phyloP scores from a whole-genome alignment of 1,284 basidiomycete genomes.

The Irpex sp. region DNA sequence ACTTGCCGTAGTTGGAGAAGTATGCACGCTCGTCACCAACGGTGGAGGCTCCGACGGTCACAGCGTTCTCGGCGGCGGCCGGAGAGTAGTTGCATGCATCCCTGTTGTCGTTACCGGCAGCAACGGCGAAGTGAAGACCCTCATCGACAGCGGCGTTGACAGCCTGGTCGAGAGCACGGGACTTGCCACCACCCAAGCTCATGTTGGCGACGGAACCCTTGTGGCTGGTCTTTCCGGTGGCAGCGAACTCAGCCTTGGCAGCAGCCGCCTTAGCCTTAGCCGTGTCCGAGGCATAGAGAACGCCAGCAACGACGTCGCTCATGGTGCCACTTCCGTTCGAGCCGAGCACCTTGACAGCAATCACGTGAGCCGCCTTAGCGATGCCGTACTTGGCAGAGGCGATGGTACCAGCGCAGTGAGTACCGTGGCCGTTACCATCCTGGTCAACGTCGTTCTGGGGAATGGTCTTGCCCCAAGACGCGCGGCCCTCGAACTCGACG shows the following conservation, averaged over 20 bases:
- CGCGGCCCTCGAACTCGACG: conserved; percentile 69
- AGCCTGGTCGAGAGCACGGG: conserved; percentile 78
- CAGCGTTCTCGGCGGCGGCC: conserved; percentile 57
- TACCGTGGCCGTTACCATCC: conserved; percentile 37
- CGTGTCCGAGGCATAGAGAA: conserved; percentile 73
- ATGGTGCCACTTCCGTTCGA: conserved; percentile 92
- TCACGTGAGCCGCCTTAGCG: conserved; percentile 88
- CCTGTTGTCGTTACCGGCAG: conserved; percentile 68
- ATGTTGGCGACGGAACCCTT: conserved; percentile 98
- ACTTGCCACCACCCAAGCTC: conserved; percentile 96
- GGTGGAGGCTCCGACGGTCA: conserved; percentile 76
- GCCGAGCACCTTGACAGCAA: conserved; percentile 97
- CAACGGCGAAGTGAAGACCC: conserved; percentile 94
- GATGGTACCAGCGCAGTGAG: conserved; percentile 38
- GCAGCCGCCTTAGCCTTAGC: conserved; percentile 54
- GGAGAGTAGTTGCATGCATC: conserved; percentile 70
- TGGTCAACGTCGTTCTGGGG: conserved; percentile 49
- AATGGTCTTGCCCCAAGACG: conserved; percentile 34
- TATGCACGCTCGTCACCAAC: conserved; percentile 69
- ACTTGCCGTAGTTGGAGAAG: conserved; percentile 70
- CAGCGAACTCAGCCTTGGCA: conserved; percentile 58
- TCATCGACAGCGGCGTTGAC: conserved; percentile 81
- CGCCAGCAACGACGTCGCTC: conserved; percentile 90
- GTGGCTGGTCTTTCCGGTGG: conserved; percentile 36
- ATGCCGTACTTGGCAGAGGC: conserved; percentile 71